Evolutionary conservation across 2,329 filamentous ascomycete species (phyloP).

Genomic region (Colletotrichum acutatum): DNA sequence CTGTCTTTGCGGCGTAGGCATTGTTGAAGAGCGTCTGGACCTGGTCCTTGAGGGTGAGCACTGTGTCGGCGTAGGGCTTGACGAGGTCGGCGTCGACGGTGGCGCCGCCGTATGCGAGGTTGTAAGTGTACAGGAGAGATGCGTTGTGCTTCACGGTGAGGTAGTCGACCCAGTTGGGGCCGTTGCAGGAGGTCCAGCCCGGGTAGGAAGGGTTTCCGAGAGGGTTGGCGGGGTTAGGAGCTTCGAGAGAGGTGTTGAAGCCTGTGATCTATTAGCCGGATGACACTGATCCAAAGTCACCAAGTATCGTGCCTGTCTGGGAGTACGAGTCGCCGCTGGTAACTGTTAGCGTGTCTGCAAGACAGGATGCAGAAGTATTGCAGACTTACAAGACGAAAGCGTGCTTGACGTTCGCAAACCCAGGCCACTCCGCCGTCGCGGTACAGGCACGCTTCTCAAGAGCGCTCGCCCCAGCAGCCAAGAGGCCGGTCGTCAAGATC

Average conservation of each 20-base stretch:
- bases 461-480: constrained; percentile 9
- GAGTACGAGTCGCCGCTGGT: constrained; percentile 47
- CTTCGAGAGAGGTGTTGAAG: constrained; percentile 62
- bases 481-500: background rate
- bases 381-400: constrained; percentile 49
- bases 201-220: constrained; percentile 71
- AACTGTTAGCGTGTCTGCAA: background rate
- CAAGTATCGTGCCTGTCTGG: constrained; percentile 36
- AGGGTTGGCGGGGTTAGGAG: constrained; percentile 65
- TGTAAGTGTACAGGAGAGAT: constrained; percentile 59
- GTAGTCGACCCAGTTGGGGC: constrained; percentile 63
- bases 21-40: constrained; percentile 44
- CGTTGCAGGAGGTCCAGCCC: constrained; percentile 60
- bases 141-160: constrained; percentile 59
- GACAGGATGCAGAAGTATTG: background rate
- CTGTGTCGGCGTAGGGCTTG: constrained; percentile 57
- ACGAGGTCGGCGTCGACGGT: constrained; percentile 64
- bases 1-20: constrained; percentile 48
- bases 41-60: constrained; percentile 62
- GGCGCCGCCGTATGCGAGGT: constrained; percentile 65
- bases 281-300: background rate
- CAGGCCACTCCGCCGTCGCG: constrained; percentile 45
- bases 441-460: constrained; percentile 36
- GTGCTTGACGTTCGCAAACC: constrained; percentile 51
- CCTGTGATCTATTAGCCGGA: constrained; percentile 43